Evolutionary conservation across 73 alveolate species (phyloP).

Genomic region (Paramecium sonneborni): DNA sequence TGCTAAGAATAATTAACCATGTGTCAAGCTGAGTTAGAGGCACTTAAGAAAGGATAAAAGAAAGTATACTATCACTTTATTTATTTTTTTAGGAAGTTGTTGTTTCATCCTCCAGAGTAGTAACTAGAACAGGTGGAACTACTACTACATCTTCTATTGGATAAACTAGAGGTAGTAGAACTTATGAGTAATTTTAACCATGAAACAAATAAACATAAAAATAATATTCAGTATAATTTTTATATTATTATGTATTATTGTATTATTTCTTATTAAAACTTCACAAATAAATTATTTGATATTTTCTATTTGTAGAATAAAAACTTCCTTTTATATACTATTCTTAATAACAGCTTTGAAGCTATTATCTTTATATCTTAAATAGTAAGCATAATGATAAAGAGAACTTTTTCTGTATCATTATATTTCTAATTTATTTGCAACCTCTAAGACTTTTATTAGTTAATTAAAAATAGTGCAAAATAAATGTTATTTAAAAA

Average conservation of each 20-base stretch:
- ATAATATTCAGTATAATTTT: background rate
- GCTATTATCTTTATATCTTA: no score
- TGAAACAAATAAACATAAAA: background rate
- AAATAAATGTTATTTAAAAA: no score
- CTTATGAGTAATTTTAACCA: background rate
- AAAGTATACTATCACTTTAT: background rate
- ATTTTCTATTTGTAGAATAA: no score
- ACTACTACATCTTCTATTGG: background rate
- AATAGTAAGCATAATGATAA: no score
- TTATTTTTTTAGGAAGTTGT: background rate
- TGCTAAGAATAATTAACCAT: background rate
- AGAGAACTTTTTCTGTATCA: no score
- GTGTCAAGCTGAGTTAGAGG: constrained; percentile 46
- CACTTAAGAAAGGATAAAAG: constrained; percentile 12
- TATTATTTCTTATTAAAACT: no score
- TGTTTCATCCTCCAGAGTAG: background rate
- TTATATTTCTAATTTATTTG: no score
- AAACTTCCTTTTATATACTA: no score
- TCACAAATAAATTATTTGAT: no score
- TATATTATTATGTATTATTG: background rate
- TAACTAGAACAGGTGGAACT: constrained; percentile 19
- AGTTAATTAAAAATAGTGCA: no score
- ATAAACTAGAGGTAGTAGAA: constrained; percentile 1
- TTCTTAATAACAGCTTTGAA: no score
- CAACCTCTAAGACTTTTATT: no score